Evolutionary conservation across 2,329 filamentous ascomycete species (phyloP), one percentile per base, ranked within the genome.

Genomic region (Phyllosticta citrichinensis): DNA sequence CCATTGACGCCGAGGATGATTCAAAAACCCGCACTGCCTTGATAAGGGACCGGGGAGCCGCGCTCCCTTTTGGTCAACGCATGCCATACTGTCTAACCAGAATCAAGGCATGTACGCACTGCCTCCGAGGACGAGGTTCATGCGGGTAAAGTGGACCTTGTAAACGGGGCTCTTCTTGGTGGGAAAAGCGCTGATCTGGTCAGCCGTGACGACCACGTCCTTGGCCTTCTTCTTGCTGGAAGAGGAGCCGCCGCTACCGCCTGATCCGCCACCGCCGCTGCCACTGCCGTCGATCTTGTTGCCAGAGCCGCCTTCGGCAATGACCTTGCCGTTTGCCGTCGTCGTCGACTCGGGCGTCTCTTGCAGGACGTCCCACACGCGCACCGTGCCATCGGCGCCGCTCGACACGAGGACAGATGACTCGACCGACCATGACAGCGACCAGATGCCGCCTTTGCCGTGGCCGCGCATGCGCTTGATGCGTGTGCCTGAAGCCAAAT

Each of bases 141-240:
- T 97, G 63, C 91, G 81, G 3, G 94, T 97, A 69, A 97, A 97
- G 69, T 88, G 85, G 59, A 96, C 92, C 75, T 93, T 94, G 75
- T 95, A 89, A 11, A 97, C 89, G 0, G 93, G 92, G 17, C 88
- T 93, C 77, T 96, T 96, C 82, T 99, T 99, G 3, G 94, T 97
- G 0, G 91, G 87, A 71, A 97, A 97, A 0, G 90, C 92, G 65
- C 86, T 91, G 75, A 99, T 95, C 75, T 97, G 94, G 70, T 99
- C 94, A 0, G 91, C 87, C 0, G 88, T 92, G 53, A 96, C 88
- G 68, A 90, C 89, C 3, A 91, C 89, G 68, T 97, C 93, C 74
- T 97, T 97, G 73, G 90, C 90, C 78, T 95, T 96, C 81, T 74
- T 77, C 33, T 74, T 64, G 70, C 68, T 52, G 10, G 27, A 30